phyloP scores from a whole-genome alignment of 805 yeast species.

The Ogataea ramenticola region DNA sequence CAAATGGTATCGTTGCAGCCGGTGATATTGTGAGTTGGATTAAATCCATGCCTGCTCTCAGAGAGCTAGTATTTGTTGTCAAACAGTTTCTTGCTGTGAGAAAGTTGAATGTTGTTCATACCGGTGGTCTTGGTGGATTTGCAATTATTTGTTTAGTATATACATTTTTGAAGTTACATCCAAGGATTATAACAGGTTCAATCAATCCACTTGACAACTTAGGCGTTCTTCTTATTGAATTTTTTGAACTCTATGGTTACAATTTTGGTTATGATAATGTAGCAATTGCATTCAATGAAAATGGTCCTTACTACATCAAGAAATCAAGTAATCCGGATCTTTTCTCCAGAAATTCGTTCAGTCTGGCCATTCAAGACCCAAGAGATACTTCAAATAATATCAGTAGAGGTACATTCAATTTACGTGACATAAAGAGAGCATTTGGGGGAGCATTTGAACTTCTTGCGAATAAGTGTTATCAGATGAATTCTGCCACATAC shows the following conservation, averaged over 20 bases:
- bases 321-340: constrained; percentile 35
- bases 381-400: constrained; percentile 78
- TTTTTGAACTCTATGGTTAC: constrained; percentile 86
- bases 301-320: constrained; percentile 51
- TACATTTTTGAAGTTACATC: constrained; percentile 74
- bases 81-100: constrained; percentile 81
- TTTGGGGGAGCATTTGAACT: constrained; percentile 85
- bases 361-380: constrained; percentile 83
- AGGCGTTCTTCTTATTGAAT: constrained; percentile 83
- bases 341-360: constrained; percentile 47
- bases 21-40: constrained; percentile 71
- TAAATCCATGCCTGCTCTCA: constrained; percentile 61
- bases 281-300: constrained; percentile 54
- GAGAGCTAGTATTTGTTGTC: constrained; percentile 74
- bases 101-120: constrained; percentile 75
- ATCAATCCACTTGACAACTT: constrained; percentile 67
- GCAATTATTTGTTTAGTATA: constrained; percentile 83
- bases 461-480: constrained; percentile 67
- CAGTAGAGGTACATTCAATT: constrained; percentile 76
- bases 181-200: constrained; percentile 59
- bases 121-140: constrained; percentile 94
- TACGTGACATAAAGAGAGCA: constrained; percentile 73
- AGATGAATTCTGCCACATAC: constrained; percentile 56
- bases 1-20: constrained; percentile 80
- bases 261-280: constrained; percentile 80